Evolutionary conservation across 2,329 filamentous ascomycete genomes (phyloP).

Genomic region (Arthrobotrys sinensis): DNA sequence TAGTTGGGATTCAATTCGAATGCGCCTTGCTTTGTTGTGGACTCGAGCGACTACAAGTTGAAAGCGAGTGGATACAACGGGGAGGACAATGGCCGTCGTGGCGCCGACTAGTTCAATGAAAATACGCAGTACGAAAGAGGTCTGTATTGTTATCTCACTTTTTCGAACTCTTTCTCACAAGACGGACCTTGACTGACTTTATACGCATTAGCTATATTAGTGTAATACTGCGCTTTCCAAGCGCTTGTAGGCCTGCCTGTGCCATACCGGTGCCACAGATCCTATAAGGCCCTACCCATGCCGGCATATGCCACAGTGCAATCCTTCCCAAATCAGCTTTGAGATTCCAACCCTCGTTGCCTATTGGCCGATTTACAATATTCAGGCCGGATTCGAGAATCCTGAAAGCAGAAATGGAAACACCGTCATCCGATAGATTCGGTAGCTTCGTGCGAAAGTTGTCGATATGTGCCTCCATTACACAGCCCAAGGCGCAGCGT

Average conservation of each 20-base stretch:
- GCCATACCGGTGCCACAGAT: neutral
- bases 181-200: neutral
- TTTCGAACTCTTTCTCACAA: neutral
- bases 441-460: conserved; percentile 1
- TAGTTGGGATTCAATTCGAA: neutral
- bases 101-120: neutral
- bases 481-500: conserved; percentile 21
- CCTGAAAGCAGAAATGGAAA: conserved; percentile 1
- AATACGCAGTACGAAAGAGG: neutral
- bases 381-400: neutral
- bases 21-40: conserved; percentile 21
- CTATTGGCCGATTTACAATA: neutral
- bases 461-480: neutral
- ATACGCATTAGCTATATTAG: neutral
- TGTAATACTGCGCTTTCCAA: neutral
- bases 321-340: neutral
- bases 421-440: neutral
- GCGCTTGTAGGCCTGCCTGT: neutral
- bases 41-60: neutral
- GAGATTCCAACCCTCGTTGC: neutral
- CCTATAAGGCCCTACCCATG: neutral
- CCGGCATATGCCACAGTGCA: too few species aligned
- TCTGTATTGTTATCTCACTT: neutral
- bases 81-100: conserved; percentile 5
- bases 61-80: neutral